phyloP scores from a whole-genome alignment of 805 yeast species.

The Grigorovia humatica region DNA sequence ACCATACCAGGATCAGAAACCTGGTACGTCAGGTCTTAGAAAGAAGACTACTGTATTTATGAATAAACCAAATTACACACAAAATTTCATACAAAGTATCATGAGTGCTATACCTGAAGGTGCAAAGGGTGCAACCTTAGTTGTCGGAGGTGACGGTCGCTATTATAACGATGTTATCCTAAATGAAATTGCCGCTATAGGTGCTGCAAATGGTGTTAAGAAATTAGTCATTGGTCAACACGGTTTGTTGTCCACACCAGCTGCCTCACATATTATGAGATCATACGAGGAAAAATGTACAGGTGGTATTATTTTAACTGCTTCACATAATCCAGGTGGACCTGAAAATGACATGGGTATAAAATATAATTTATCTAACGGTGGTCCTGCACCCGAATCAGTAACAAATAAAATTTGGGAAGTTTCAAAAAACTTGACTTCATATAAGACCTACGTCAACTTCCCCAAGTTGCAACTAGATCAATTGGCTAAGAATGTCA shows the following conservation, averaged over 20 bases:
- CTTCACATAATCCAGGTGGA: constrained; percentile 98
- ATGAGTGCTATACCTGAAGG: constrained; percentile 92
- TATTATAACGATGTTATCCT: constrained; percentile 77
- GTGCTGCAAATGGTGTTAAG: constrained; percentile 85
- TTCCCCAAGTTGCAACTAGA: constrained; percentile 56
- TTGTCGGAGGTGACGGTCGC: constrained; percentile 96
- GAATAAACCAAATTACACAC: constrained; percentile 64
- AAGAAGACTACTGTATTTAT: constrained; percentile 82
- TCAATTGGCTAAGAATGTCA: constrained; percentile 38
- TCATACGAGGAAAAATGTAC: constrained; percentile 50
- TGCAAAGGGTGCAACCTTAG: constrained; percentile 58
- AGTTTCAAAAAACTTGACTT: constrained; percentile 44
- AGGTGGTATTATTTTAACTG: constrained; percentile 94
- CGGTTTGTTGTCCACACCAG: constrained; percentile 91
- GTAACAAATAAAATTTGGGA: constrained; percentile 85
- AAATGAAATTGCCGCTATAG: constrained; percentile 70
- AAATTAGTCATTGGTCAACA: constrained; percentile 79
- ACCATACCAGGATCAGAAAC: constrained; percentile 85
- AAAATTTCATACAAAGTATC: constrained; percentile 85
- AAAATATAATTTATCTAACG: constrained; percentile 88
- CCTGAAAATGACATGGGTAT: constrained; percentile 88
- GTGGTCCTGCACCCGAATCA: constrained; percentile 97
- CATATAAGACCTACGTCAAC: constrained; percentile 49
- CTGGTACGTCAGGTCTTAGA: constrained; percentile 95
- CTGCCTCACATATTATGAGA: constrained; percentile 92